Evolutionary conservation across 352 stramenopile species (phyloP).

Genomic region (Phytophthora melonis): DNA sequence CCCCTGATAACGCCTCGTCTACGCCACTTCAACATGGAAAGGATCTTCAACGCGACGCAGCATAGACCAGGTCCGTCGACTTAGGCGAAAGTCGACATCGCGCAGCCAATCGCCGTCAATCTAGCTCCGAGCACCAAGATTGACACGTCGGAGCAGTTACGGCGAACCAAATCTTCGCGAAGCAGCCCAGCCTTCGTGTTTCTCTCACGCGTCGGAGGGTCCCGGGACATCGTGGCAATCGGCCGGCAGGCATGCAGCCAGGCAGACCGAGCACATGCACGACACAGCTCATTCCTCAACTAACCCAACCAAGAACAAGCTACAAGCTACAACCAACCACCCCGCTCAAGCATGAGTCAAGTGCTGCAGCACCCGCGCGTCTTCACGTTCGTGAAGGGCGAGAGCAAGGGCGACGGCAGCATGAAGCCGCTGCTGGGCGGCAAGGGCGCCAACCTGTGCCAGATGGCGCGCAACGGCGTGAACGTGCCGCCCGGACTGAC

Average conservation of each 20-base stretch:
- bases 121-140: too few relatives aligned
- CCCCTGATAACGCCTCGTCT: too few relatives aligned
- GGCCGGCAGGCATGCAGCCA: too few relatives aligned
- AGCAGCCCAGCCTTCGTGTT: too few relatives aligned
- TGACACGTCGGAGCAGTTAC: too few relatives aligned
- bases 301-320: constrained; percentile 34
- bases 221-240: too few relatives aligned
- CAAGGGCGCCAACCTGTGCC: constrained; percentile 42
- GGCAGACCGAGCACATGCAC: constrained; percentile 6
- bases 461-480: constrained; percentile 40
- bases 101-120: too few relatives aligned
- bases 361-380: constrained; percentile 31
- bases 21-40: too few relatives aligned
- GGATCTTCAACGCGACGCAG: too few relatives aligned
- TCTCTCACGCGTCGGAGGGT: background rate
- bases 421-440: constrained; percentile 41
- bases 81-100: too few relatives aligned
- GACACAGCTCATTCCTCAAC: constrained; percentile 40
- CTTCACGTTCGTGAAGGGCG: constrained; percentile 43
- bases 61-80: too few relatives aligned
- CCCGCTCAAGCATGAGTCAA: constrained; percentile 29
- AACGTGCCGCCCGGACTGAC: constrained; percentile 38
- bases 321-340: background rate
- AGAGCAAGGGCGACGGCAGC: constrained; percentile 35
- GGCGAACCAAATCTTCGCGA: too few relatives aligned